Conservation (phyloP, 305 asterid genomes). For the Nicotiana rustica region DNA sequence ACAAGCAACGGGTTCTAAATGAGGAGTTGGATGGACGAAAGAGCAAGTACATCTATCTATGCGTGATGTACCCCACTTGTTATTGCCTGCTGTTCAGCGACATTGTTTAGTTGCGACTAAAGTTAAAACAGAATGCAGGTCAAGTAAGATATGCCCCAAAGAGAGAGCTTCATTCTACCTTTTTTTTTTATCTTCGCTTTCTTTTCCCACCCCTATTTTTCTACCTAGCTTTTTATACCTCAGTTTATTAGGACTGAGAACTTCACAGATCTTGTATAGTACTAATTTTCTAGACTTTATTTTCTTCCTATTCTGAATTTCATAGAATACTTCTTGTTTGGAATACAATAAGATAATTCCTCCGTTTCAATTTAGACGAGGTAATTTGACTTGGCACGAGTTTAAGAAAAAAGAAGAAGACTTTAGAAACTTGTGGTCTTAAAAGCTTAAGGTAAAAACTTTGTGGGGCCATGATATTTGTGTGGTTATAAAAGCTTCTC, state of each 20-base stretch:
- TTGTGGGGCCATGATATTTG: too few species aligned
- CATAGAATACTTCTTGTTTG: neutral
- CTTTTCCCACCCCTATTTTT: neutral
- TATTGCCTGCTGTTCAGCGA: neutral
- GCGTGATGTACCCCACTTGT: neutral
- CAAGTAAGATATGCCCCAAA: neutral
- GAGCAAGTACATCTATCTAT: neutral
- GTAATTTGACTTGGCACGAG: too few species aligned
- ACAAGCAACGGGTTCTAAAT: neutral
- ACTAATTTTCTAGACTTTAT: neutral
- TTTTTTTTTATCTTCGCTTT: neutral
- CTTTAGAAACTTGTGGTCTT: too few species aligned
- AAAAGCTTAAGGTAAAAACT: too few species aligned
- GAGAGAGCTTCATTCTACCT: neutral
- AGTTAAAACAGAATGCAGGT: slow-evolving; percentile 21
- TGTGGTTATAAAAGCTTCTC: too few species aligned
- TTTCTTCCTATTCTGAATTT: neutral
- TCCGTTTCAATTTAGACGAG: too few species aligned
- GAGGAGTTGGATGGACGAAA: neutral
- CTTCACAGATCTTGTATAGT: neutral
- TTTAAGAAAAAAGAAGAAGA: too few species aligned
- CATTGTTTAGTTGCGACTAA: neutral
- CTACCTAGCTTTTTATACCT: neutral
- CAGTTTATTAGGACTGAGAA: neutral
- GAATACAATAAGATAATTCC: neutral